A percentile compares a stretch with the other conserved stretches of the same genome.
Evolutionary conservation across 176 grass and related monocot species (phyloP).

Genomic region (Dactylis glomerata): DNA sequence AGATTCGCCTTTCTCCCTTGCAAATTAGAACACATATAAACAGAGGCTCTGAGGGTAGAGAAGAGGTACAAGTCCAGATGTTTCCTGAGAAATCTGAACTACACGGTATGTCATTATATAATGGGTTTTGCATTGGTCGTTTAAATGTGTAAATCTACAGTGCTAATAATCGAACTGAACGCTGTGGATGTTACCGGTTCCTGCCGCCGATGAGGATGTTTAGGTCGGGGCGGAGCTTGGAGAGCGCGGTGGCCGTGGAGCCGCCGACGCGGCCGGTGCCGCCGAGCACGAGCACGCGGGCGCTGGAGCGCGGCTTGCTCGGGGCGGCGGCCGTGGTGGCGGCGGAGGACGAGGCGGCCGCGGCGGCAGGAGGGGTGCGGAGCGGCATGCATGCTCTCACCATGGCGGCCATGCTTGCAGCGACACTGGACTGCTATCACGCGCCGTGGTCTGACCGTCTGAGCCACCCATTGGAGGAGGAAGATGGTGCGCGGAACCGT

Average conservation of each 20-base stretch:
- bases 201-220: constrained; percentile 64
- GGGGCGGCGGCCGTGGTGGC: not conserved
- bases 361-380: constrained; percentile 22
- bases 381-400: constrained; percentile 55
- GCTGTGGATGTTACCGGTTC: constrained; percentile 41
- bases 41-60: not conserved
- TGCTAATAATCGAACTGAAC: not conserved
- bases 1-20: constrained; percentile 69
- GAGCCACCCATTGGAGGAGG: constrained; percentile 6
- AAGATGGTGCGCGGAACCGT: not conserved
- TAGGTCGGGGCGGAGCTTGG: constrained; percentile 64
- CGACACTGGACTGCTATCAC: not conserved
- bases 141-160: not conserved
- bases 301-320: not conserved
- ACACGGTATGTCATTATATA: not conserved
- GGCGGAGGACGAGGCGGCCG: constrained; percentile 4
- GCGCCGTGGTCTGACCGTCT: not conserved
- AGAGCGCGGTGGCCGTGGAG: constrained; percentile 79
- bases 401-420: constrained; percentile 8
- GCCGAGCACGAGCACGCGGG: constrained; percentile 72
- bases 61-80: not conserved
- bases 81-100: not conserved
- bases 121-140: not conserved
- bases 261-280: constrained; percentile 85
- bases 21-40: not conserved